phyloP scores from a whole-genome alignment of 768 basidiomycete species.

The Lepiota brunneoincarnata region DNA sequence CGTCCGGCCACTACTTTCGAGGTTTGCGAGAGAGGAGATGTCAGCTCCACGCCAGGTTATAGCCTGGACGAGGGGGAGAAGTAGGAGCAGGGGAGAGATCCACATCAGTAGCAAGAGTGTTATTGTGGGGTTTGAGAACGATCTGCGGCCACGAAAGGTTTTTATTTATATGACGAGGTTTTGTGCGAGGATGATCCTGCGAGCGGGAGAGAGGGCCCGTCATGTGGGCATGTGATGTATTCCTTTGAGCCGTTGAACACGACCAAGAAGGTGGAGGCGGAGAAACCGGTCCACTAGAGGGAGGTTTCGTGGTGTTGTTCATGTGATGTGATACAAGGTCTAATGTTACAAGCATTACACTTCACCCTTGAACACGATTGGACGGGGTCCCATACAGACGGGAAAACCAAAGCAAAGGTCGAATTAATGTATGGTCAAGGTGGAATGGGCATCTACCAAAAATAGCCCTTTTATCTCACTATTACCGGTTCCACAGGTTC shows the following conservation, averaged over 20 bases:
- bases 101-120: neutral
- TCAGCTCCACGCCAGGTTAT: slow-evolving; percentile 54
- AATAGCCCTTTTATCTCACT: too few relatives aligned
- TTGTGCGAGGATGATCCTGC: slow-evolving; percentile 12
- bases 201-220: neutral
- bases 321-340: neutral
- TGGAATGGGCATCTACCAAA: too few relatives aligned
- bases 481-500: too few relatives aligned
- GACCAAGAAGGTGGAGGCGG: neutral
- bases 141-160: neutral
- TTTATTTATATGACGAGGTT: slow-evolving; percentile 1
- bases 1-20: slow-evolving; percentile 44
- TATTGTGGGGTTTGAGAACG: too few relatives aligned
- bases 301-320: neutral
- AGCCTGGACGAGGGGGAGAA: slow-evolving; percentile 24
- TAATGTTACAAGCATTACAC: neutral
- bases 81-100: slow-evolving; percentile 17
- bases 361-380: too few relatives aligned
- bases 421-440: too few relatives aligned
- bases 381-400: too few relatives aligned
- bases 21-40: slow-evolving; percentile 50
- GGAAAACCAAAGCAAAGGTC: too few relatives aligned
- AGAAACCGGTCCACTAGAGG: slow-evolving; percentile 1
- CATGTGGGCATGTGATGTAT: neutral
- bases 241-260: neutral